Base-by-base conservation (phyloP, 2,329 filamentous ascomycete genomes). In the Curvularia sp. region DNA sequence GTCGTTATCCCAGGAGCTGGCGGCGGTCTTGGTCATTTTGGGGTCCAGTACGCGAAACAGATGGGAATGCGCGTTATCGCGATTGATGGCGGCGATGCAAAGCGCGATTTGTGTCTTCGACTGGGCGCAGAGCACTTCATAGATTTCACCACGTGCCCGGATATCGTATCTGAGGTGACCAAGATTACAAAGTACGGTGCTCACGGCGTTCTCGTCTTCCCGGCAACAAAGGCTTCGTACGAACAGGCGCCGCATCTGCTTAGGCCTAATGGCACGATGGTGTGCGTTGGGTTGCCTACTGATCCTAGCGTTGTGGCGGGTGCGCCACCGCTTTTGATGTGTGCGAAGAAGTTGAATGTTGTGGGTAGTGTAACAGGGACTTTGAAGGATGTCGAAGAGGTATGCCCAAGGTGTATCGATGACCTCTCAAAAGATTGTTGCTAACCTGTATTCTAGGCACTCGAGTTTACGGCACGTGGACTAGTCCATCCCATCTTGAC, bases 171-270 rank as follows among this genome's bases (percentile, higher is more conserved):
- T 9, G 79, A 79, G 35, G 80, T 85, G 2, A 76, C 81, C 54
- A 73, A 81, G 50, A 71, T 81, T 15, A 78, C 81, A 4, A 66
- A 58, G 2, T 71, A 91, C 15, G 93, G 93, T 50, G 92, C 93
- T 8, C 89, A 96, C 70, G 93, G 91, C 33, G 92, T 93, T 57
- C 83, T 97, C 62, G 84, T 97, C 28, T 87, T 97, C 60, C 92
- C 93, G 59, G 75, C 76, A 51, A 73, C 76, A 8, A 77, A 71
- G 55, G 70, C 75, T 46, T 75, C 75, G 2, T 74, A 75, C 46
- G 70, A 74, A n/a, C 61, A 67, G 41, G 70, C 69, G 24, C 71
- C 68, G 10, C 59, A 63, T 55, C 61, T 75, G n/a, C 58, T 73
- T 7, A 50, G 67, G 13, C 69, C 69, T 1, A 62, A 61, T 39